A percentile compares a stretch with the other conserved stretches of the same genome.
These are phyloP conservation scores for Trichoderma arundinaceum DNA, from an alignment of 2,329 filamentous ascomycete species.

Conservation along the genomic window DNA sequence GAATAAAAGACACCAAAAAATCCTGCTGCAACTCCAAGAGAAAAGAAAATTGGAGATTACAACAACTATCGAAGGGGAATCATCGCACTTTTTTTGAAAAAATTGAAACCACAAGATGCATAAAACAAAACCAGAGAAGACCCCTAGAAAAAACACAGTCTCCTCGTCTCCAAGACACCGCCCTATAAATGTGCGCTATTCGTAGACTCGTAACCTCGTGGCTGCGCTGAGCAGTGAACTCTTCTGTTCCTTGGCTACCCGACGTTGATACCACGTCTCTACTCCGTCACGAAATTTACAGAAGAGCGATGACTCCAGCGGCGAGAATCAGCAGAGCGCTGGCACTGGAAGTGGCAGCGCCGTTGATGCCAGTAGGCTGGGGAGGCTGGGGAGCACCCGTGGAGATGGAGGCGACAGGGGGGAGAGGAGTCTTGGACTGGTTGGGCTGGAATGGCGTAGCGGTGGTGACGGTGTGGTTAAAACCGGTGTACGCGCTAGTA, in stretches of 20 bases:
- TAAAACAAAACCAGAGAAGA: constrained; percentile 20
- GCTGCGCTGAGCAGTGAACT: constrained; percentile 38
- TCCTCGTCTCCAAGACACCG: constrained; percentile 27
- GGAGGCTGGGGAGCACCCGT: constrained; percentile 34
- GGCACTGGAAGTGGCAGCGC: constrained; percentile 43
- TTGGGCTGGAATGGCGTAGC: constrained; percentile 39
- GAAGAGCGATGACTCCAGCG: constrained; percentile 45
- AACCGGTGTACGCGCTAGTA: constrained; percentile 42
- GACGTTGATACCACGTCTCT: constrained; percentile 35
- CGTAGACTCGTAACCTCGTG: constrained; percentile 46
- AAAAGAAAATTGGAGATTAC: constrained; percentile 34
- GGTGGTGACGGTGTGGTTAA: constrained; percentile 43
- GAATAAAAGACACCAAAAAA: constrained; percentile 32
- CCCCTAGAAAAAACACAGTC: constrained; percentile 6
- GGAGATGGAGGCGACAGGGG: constrained; percentile 24
- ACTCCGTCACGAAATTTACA: constrained; percentile 42
- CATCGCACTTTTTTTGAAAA: constrained; percentile 32
- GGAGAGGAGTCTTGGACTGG: constrained; percentile 28
- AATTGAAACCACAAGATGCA: constrained; percentile 28
- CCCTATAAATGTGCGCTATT: constrained; percentile 32
- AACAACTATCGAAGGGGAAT: constrained; percentile 36
- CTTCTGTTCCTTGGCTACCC: constrained; percentile 30
- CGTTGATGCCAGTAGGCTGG: constrained; percentile 38
- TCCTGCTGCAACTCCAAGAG: constrained; percentile 39
- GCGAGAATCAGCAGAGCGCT: constrained; percentile 47